These are phyloP conservation scores for Magnaporthiopsis rhizophila DNA, from an alignment of 2,329 filamentous ascomycete genomes.

Conservation along the genomic window DNA sequence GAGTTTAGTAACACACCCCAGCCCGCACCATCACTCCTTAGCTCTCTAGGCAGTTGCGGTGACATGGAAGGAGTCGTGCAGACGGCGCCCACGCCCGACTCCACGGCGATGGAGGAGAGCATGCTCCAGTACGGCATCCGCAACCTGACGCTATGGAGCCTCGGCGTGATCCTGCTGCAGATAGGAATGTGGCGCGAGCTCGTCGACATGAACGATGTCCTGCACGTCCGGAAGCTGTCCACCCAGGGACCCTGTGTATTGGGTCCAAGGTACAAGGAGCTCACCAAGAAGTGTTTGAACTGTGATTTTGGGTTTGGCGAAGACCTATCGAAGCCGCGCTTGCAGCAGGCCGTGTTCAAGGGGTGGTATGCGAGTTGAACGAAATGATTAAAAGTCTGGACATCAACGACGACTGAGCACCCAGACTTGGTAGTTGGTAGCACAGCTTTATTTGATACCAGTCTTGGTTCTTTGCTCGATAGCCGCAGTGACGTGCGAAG, in stretches of 20 bases:
- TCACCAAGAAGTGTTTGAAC: constrained; percentile 11
- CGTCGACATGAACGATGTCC: constrained; percentile 7
- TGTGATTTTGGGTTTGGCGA: constrained; percentile 13
- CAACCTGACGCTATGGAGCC: constrained; percentile 11
- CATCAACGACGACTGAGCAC: background rate
- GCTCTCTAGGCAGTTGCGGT: background rate
- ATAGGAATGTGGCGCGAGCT: constrained; percentile 10
- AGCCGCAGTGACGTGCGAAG: background rate
- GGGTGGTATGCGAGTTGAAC: background rate
- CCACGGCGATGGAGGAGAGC: constrained; percentile 11
- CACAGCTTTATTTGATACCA: background rate
- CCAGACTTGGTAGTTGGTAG: background rate
- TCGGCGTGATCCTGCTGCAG: constrained; percentile 11
- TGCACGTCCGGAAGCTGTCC: constrained; percentile 6
- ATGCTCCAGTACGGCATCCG: constrained; percentile 12
- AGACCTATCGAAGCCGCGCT: constrained; percentile 11
- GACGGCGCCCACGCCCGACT: background rate
- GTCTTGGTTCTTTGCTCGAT: background rate
- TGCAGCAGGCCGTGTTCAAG: background rate
- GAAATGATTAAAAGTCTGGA: background rate
- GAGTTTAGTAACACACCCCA: constrained; percentile 9
- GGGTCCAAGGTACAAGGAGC: constrained; percentile 9
- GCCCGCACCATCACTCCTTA: background rate
- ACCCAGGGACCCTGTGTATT: background rate
- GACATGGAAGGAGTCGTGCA: constrained; percentile 7